Base-by-base conservation (phyloP, 2,329 filamentous ascomycete species). In the Sarocladium oryzae region DNA sequence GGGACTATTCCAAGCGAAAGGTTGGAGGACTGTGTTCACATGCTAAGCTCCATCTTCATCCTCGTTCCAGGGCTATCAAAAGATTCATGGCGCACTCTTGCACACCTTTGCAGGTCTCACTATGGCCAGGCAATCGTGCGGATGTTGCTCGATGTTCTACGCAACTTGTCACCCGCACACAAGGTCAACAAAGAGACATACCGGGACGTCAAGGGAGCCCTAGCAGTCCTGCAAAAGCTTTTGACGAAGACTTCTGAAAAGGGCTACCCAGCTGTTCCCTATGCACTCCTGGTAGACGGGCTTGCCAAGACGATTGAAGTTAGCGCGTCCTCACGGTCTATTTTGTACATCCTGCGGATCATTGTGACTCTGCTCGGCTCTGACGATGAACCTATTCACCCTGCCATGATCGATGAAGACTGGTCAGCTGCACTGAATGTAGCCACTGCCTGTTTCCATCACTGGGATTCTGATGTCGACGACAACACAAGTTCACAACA, bases 51-150 rank as follows among this genome's bases (percentile, higher is more conserved):
- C 36, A 85, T 89, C 54, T 85, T 86, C 63, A 82, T 79, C 54
- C 72, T 88, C 49, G 78, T 90, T 2, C 69, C 72, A 11, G 72
- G 69, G 41, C 73, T 88, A 10, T 73, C 80, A 53, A 80, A 83
- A 55, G 75, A 79, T 36, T 77, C 86, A 2, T 90, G 86, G 86
- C 79, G 81, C 54, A 84, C 83, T 1, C 71, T 90, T 28, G 76
- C 78, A 60, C 85, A 88, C 56, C 71, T 91, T 0, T 85, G 84
- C 69, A 82, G 76, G 59, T 89, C 86, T 1, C 86, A 89, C 61
- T 81, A 88, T 56, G 85, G 85, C 18, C 84, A 87, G 55, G 79
- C 79, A 32, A 84, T 84, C 1, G 76, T 89, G 41, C 76, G 81
- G 51, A 77, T 85, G 21, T 67, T 89, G 20, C 71, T 89, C 28